Evolutionary conservation across 139 green algal genomes (phyloP), one percentile per base, ranked within the genome.

Genomic region (Dunaliella primolecta): DNA sequence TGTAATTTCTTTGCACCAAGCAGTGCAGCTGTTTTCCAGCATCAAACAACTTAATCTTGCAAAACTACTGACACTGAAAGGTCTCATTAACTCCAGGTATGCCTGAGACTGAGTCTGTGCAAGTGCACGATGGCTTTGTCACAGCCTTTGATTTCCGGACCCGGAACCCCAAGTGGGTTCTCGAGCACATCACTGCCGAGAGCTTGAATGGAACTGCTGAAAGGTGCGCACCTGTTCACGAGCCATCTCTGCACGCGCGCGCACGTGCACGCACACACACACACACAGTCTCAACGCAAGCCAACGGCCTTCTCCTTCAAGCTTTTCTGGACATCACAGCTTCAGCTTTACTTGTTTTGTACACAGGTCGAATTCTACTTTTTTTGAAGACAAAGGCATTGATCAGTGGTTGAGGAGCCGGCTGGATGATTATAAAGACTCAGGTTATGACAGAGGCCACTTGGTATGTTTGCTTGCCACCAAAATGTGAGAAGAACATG

Each of bases 371-470:
- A 80, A 89, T 33, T 92, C 89, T 0, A 82, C 89, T 20, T 97
- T 96, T 75, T 91, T 87, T 83, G 91, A 97, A 78, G 95, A 98
- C 79, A 46, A 77, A 15, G 86, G 38, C 2, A 78, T 97, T 0
- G 94, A 97, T 1, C 64, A 85, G 3, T 87, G 90, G 29, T 97
- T 98, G 82, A 85, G 94, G 31, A 93, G 81, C 84, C 92, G 88
- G 64, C 92, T 98, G 21, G 79, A 86, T 0, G 93, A 97, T 89
- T 99, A 92, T 85, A 83, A 84, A 23, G 84, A 88, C 25, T 94
- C 87, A 3, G 96, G 95, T 0, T 99, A 97, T 85, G 96, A 99
- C 89, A 86, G 96, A 0, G 96, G 96, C 1, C 96, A 99, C 89
- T 90, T 99, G 92, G 93, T 93, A 81, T 7, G 87, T 55, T 36